Base-by-base conservation (phyloP, 805 yeast species). In the Metschnikowia corniflorae region DNA sequence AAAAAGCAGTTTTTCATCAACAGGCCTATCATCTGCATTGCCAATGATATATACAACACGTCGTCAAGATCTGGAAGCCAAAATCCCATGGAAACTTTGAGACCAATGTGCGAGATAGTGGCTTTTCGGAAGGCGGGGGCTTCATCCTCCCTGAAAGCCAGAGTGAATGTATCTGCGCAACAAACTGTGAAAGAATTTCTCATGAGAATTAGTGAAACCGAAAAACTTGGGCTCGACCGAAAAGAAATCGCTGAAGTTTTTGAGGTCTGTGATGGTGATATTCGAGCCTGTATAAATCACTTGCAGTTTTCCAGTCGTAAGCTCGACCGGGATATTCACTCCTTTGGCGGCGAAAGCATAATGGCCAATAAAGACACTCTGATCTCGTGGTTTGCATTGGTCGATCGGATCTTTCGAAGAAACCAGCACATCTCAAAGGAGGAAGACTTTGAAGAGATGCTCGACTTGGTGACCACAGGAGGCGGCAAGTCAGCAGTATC, bases 21-120 rank as follows among this genome's bases (percentile, higher is more conserved):
- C 49, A 71, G 97, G 47, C 97, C 97, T 1, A 86, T 93, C 14
- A 86, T 91, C 36, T 89, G 95, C 27, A 77, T 93, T 38, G 94
- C 97, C 56, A 93, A 91, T 54, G 95, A 93, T 53, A 70, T 85
- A 2, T 88, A 85, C 57, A 46, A 56, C 12, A 46, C 44, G 15
- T 44, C 46, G 2, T 35, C 61, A 2, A 49, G 62, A 4, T 42
- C 37, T n/a, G 47, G 46, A 23, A 60, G 61, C 4, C 48, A 53
- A 7, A 75, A 80, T 3, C 77, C 85, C 1, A 65, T 91, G 60
- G 94, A 86, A 35, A 78, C 77, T 39, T 64, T 91, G 42, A 76
- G 91, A 43, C 82, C 82, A 0, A 62, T 71, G 41, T 78, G 91
- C 44, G 96, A 91, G 50, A 68, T 85, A 6, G 68, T 91, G 2